Evolutionary conservation across 495 filamentous ascomycete genomes (phyloP), one percentile per base, ranked within the genome.

Genomic region (Xylaria palmicola): DNA sequence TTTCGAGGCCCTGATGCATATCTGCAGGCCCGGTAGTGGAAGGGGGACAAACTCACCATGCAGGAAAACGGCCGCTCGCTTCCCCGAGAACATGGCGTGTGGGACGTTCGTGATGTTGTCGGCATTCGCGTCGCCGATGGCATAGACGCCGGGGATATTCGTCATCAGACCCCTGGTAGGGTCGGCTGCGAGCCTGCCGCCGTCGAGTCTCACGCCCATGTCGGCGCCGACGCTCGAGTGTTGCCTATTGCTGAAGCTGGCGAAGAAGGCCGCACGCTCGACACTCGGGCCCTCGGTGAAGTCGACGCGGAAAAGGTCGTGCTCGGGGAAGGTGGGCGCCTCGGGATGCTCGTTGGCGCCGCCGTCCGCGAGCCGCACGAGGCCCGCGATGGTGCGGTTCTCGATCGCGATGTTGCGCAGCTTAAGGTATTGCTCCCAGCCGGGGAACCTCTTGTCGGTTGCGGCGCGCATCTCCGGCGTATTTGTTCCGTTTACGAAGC

Each of bases 51-150:
- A 72, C 79, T 68, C 63, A 85, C 82, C 80, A 67, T 86, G 83
- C 22, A 82, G 44, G 51, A 70, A 84, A 17, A 85, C 84, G 5
- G 79, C 81, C 7, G 83, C 77, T 41, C 80, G 68, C 76, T 85
- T 86, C 1, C 80, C 83, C 27, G 73, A 80, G 62, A 75, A 86
- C 72, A 86, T 78, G 1, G 84, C 84, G 58, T 86, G 84, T 0
- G 83, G 83, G 17, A 86, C 83, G 56, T 85, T 86, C 10, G 83
- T 85, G 37, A 76, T 75, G 29, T 79, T 80, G 36, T 86, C 84
- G 10, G 74, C 75, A 62, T 86, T 86, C 9, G 78, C 77, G 64
- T 86, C 83, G 1, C 83, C 83, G 17, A 86, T 69, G 1, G 79
- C 83, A 62, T 79, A 86, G 13, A 86, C 79, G 8, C 82, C 80